phyloP scores from a whole-genome alignment of 225 moss, liverwort and hornwort species.

The Pleurozium schreberi region DNA sequence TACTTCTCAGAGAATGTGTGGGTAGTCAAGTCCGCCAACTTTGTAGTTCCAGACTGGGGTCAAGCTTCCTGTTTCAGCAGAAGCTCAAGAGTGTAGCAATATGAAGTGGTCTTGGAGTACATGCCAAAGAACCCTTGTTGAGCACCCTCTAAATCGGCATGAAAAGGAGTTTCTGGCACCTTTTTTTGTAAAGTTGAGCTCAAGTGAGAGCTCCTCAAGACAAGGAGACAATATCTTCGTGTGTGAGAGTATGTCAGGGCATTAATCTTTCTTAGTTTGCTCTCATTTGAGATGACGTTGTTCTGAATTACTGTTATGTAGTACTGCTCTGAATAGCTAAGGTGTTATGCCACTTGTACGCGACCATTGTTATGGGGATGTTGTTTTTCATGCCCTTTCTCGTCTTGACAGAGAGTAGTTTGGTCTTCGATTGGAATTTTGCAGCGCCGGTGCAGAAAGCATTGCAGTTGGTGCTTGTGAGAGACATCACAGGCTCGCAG shows the following conservation, averaged over 20 bases:
- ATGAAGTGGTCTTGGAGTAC: not conserved
- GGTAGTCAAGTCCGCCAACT: not conserved
- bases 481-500: conserved; percentile 56
- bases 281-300: not conserved
- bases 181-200: not conserved
- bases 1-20: not conserved
- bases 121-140: not conserved
- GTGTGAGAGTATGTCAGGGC: not conserved
- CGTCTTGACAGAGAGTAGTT: not conserved
- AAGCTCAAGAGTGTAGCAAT: not conserved
- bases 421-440: not conserved
- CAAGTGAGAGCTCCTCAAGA: not conserved
- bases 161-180: not conserved
- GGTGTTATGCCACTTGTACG: not conserved
- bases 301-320: not conserved
- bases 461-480: conserved; percentile 51
- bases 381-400: not conserved
- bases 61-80: not conserved
- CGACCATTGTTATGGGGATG: not conserved
- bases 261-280: not conserved
- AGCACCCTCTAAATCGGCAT: not conserved
- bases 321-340: not conserved
- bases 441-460: conserved; percentile 57
- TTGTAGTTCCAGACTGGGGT: not conserved
- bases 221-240: not conserved